Conservation (phyloP, 148 eudicot species). For the Spergularia bocconei region DNA sequence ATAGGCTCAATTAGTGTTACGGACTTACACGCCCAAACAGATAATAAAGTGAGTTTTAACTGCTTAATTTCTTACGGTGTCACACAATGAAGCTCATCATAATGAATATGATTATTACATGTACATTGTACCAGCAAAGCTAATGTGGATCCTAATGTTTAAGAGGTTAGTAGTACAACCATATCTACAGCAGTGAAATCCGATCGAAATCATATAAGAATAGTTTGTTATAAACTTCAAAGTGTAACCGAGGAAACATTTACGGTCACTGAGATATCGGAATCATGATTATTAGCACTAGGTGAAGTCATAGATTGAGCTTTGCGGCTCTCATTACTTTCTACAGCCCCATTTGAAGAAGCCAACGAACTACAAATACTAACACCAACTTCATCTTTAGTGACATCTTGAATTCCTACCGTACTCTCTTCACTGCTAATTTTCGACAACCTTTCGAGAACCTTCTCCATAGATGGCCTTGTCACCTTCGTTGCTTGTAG, state of each 20-base stretch:
- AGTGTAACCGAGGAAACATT: constrained; percentile 1
- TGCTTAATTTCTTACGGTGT: too few species aligned
- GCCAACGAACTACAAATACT: not conserved
- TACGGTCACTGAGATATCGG: not conserved
- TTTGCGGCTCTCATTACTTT: not conserved
- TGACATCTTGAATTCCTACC: not conserved
- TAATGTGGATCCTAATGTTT: too few species aligned
- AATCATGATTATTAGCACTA: not conserved
- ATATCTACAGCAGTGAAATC: not conserved
- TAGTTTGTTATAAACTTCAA: too few species aligned
- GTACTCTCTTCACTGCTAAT: constrained; percentile 15
- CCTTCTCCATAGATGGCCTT: constrained; percentile 41
- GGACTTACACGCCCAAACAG: too few species aligned
- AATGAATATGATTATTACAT: too few species aligned
- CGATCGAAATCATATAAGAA: too few species aligned
- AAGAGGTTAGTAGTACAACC: too few species aligned
- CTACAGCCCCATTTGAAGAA: constrained; percentile 2
- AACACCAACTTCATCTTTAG: not conserved
- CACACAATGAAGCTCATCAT: too few species aligned
- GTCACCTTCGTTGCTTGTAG: constrained; percentile 29
- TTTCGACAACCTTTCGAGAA: constrained; percentile 18
- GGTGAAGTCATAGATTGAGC: not conserved
- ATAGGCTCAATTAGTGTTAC: too few species aligned
- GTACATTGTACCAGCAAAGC: too few species aligned
- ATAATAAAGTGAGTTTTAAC: too few species aligned